Evolutionary conservation across 306 rosid genomes (phyloP).

Genomic region (Fragaria ananassa): DNA sequence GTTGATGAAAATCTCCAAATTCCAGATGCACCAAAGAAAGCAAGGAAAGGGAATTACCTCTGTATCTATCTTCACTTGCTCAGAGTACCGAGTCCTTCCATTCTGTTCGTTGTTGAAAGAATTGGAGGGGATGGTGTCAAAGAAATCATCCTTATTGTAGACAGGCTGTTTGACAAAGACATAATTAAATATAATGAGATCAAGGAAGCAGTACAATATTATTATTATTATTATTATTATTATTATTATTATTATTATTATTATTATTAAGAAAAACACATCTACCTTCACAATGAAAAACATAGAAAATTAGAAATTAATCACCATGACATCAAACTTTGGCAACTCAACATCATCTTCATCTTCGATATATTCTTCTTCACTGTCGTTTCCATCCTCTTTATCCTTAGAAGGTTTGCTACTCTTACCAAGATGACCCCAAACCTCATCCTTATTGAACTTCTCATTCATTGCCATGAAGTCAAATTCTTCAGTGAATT

Average conservation of each 20-base stretch:
- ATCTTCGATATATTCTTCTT: constrained; percentile 53
- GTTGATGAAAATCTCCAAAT: constrained; percentile 18
- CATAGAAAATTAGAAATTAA: constrained; percentile 22
- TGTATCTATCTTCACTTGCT: constrained; percentile 78
- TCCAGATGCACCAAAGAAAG: background rate
- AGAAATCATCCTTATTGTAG: constrained; percentile 90
- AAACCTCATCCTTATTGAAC: constrained; percentile 97
- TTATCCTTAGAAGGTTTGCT: constrained; percentile 51
- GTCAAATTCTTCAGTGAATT: constrained; percentile 90
- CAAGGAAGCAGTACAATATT: background rate
- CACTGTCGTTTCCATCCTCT: constrained; percentile 52
- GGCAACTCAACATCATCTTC: constrained; percentile 52
- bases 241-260: background rate
- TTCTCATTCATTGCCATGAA: constrained; percentile 95
- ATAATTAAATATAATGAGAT: constrained; percentile 23
- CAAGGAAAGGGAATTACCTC: constrained; percentile 48
- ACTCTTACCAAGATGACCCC: constrained; percentile 92
- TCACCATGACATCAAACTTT: constrained; percentile 52
- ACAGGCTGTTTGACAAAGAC: constrained; percentile 45
- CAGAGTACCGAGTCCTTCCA: constrained; percentile 76
- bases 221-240: background rate
- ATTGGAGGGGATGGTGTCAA: constrained; percentile 67
- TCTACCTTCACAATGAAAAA: constrained; percentile 12
- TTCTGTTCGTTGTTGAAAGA: constrained; percentile 48
- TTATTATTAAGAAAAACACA: background rate